Conservation (phyloP, 257 asterid species). For the Euphrasia confusa region DNA sequence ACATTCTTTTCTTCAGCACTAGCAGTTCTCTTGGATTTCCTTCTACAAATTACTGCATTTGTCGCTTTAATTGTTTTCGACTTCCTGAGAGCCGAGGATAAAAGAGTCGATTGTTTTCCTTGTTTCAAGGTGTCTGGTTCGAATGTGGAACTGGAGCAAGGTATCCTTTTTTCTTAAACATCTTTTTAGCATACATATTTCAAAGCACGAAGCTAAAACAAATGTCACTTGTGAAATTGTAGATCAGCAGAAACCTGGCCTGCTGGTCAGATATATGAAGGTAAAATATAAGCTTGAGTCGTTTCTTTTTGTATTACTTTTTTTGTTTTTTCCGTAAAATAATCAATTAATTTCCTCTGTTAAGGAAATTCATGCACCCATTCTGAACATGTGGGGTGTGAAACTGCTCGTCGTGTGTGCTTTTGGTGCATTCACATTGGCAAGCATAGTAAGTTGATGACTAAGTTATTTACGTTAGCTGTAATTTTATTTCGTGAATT, state of each 20-base stretch:
- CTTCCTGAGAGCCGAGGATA: conserved; percentile 92
- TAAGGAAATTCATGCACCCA: conserved; percentile 89
- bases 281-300: conserved; percentile 35
- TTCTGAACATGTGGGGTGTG: conserved; percentile 80
- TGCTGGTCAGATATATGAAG: conserved; percentile 92
- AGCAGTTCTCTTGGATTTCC: conserved; percentile 96
- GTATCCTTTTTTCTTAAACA: conserved; percentile 33
- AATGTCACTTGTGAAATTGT: conserved; percentile 28
- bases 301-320: conserved; percentile 3
- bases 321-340: conserved; percentile 6
- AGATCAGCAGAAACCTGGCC: conserved; percentile 78
- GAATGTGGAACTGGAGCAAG: conserved; percentile 60
- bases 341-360: conserved; percentile 23
- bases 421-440: conserved; percentile 78
- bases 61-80: conserved; percentile 93
- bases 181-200: background rate
- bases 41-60: conserved; percentile 96
- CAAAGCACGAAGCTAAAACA: conserved; percentile 25
- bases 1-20: conserved; percentile 59
- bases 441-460: conserved; percentile 79
- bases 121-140: conserved; percentile 61
- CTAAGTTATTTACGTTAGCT: background rate
- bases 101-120: conserved; percentile 88
- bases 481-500: conserved; percentile 6
- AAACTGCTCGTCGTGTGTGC: conserved; percentile 67